Evolutionary conservation across 75 land plant genomes (phyloP), one percentile per base, ranked within the genome.

Genomic region (Cryptomeria japonica): DNA sequence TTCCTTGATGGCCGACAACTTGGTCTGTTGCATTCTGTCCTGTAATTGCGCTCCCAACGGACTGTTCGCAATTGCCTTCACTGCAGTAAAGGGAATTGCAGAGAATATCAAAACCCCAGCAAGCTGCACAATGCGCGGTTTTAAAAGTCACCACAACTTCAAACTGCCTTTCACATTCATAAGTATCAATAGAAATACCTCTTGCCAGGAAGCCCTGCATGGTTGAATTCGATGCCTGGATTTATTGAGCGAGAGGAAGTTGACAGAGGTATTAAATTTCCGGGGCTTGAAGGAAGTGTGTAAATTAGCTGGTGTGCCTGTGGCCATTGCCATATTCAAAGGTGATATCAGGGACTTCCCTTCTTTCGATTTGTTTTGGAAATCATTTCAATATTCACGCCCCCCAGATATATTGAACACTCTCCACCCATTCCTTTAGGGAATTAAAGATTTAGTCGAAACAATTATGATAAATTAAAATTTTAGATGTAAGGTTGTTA

Each of bases 61-160:
- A 68, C 99, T 98, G 86, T 95, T 97, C 11, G 99, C 99, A 36
- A 98, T 91, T 61, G 94, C 95, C 87, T 98, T 98, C 72, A 98
- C 99, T 11, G 91, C 94, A 15, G 99, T 97, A 91, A 98, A 98
- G 22, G 99, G 99, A 85, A 97, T 90, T 14, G 99, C 99, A 0
- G 99, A 98, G 90, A 98, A 95, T 19, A 96, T 86, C 38, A 98
- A 61, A 13, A 98, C 99, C 0, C 99, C 99, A 14, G 96, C 99
- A 32, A 97, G 93, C 99, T 97, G 46, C 47, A 87, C 28, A 44
- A n/a, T 8, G 13, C 70, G 70, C 7, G 31, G 6, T 64, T 64
- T 22, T 47, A 88, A 31, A 12, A 13, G 15, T 47, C 10, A 41
- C 77, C 3, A 34, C 77, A 32, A 75, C 32, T 75, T 75, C 37